Percentiles rank a stretch among this genome's conserved stretches.
These are phyloP conservation scores for Lyophyllum semitale DNA, from an alignment of 768 basidiomycete genomes.

Conservation along the genomic window DNA sequence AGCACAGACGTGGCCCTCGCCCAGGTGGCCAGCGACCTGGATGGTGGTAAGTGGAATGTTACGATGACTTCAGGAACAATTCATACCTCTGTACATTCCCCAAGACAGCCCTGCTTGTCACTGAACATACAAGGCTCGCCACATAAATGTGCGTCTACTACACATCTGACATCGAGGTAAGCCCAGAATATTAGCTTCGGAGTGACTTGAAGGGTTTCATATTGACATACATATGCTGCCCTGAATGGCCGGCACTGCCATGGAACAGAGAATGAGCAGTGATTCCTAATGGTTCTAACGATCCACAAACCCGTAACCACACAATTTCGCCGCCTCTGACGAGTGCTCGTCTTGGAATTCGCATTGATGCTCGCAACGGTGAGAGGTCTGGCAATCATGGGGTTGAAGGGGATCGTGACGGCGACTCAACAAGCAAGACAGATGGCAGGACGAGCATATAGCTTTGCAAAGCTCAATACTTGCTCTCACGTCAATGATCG, in stretches of 20 bases:
- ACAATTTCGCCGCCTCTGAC: constrained; percentile 29
- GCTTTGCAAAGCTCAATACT: constrained; percentile 51
- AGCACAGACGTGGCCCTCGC: constrained; percentile 54
- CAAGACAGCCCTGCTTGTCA: constrained; percentile 52
- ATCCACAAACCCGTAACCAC: constrained; percentile 47
- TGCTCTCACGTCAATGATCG: constrained; percentile 45
- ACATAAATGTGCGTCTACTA: constrained; percentile 52
- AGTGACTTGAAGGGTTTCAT: not conserved
- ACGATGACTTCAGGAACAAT: not conserved
- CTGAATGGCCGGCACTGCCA: not conserved
- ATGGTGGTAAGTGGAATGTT: not conserved
- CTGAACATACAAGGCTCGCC: constrained; percentile 49
- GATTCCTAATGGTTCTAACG: not conserved
- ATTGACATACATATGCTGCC: not conserved
- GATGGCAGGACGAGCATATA: constrained; percentile 48
- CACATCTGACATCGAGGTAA: constrained; percentile 42
- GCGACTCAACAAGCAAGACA: constrained; percentile 47
- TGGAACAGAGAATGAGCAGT: not conserved
- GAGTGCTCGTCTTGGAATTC: constrained; percentile 39
- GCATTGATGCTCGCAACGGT: constrained; percentile 46
- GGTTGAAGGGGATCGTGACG: constrained; percentile 40
- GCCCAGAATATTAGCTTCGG: not conserved
- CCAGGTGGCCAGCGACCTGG: constrained; percentile 49
- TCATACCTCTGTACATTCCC: constrained; percentile 52
- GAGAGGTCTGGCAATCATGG: constrained; percentile 55